Conservation (phyloP, 2,329 filamentous ascomycete genomes). For the Xylariaceae sp. region DNA sequence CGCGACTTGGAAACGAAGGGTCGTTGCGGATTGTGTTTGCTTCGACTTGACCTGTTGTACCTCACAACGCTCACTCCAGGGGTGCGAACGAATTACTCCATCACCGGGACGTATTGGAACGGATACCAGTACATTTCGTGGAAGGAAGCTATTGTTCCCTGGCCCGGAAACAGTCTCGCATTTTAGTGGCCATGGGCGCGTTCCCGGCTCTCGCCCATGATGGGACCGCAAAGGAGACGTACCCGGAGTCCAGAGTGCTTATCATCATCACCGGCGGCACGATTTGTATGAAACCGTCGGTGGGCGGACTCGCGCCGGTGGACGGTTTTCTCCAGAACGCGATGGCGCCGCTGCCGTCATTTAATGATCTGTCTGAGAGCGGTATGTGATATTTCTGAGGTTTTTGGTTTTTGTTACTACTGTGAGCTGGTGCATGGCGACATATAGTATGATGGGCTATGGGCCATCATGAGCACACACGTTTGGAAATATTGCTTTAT, state of each 20-base stretch:
- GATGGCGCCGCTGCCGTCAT: slow-evolving; percentile 75
- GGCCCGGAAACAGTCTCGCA: neutral
- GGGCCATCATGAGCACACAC: too few relatives aligned
- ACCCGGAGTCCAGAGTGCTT: slow-evolving; percentile 74
- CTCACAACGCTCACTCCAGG: too few relatives aligned
- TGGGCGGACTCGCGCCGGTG: slow-evolving; percentile 75
- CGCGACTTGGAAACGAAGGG: too few relatives aligned
- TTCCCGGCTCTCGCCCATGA: slow-evolving; percentile 24
- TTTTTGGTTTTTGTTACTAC: neutral
- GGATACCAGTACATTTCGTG: neutral
- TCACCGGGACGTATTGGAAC: too few relatives aligned
- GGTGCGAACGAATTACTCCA: neutral
- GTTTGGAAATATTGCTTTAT: too few relatives aligned
- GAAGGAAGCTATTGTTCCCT: neutral
- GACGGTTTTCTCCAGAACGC: slow-evolving; percentile 76
- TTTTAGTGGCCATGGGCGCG: slow-evolving; percentile 23
- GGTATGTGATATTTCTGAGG: slow-evolving; percentile 28
- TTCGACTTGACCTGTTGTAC: too few relatives aligned
- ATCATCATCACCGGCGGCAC: slow-evolving; percentile 88
- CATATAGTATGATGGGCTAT: too few relatives aligned
- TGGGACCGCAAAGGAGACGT: slow-evolving; percentile 30
- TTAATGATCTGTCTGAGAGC: slow-evolving; percentile 69
- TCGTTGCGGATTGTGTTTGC: too few relatives aligned
- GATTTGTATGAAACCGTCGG: slow-evolving; percentile 85
- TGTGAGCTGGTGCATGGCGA: neutral